Percentiles rank a stretch among this genome's conserved stretches.
These are phyloP conservation scores for Xylaria digitata DNA, from an alignment of 2,329 filamentous ascomycete species.

Conservation along the genomic window DNA sequence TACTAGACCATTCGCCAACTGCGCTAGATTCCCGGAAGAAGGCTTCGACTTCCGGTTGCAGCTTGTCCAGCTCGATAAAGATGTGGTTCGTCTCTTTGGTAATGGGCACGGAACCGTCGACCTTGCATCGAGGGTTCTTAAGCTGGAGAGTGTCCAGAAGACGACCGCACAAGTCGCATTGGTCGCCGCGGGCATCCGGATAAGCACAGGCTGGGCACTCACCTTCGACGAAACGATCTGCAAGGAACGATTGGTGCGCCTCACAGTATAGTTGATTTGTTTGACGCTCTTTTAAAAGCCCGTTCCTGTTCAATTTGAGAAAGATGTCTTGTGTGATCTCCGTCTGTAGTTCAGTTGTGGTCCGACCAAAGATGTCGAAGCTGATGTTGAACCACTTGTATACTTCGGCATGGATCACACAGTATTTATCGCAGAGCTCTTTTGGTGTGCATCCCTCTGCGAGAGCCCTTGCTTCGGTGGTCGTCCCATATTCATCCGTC, in stretches of 20 bases:
- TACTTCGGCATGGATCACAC: conserved; percentile 33
- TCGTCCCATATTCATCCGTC: conserved; percentile 37
- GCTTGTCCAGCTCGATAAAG: conserved; percentile 34
- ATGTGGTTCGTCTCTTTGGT: conserved; percentile 34
- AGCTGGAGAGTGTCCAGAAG: conserved; percentile 35
- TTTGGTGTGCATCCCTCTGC: conserved; percentile 33
- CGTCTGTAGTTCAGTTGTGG: conserved; percentile 34
- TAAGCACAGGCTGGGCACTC: conserved; percentile 34
- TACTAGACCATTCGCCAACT: conserved; percentile 31
- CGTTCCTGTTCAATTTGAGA: conserved; percentile 28
- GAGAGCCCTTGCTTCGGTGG: conserved; percentile 36
- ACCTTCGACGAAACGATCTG: conserved; percentile 35
- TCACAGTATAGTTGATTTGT: conserved; percentile 35
- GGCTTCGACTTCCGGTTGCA: conserved; percentile 31
- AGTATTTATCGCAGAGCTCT: conserved; percentile 38
- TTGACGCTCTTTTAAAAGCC: conserved; percentile 25
- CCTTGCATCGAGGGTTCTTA: conserved; percentile 33
- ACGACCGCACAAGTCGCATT: conserved; percentile 34
- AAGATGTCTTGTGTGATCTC: conserved; percentile 34
- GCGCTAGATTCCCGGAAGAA: conserved; percentile 27
- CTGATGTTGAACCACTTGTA: conserved; percentile 39
- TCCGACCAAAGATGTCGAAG: conserved; percentile 37
- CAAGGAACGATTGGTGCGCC: conserved; percentile 31
- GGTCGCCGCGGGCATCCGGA: conserved; percentile 32
- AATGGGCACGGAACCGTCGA: conserved; percentile 28